Conservation (phyloP, 2,329 filamentous ascomycete genomes). For the Aureobasidium sp. region DNA sequence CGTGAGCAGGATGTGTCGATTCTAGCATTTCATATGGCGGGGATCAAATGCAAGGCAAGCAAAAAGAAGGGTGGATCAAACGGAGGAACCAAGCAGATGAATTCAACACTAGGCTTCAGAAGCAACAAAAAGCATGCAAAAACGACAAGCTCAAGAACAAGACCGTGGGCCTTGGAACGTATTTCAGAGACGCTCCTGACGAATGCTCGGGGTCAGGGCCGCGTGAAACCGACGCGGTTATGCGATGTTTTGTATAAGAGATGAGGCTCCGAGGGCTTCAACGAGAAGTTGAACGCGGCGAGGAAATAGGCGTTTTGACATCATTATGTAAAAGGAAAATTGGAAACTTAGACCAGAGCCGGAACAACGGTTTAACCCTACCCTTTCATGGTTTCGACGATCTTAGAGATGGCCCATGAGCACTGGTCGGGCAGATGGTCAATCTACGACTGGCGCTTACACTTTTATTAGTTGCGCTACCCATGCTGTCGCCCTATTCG, state of each 20-base stretch:
- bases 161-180: neutral
- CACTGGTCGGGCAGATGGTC: neutral
- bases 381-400: neutral
- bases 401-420: neutral
- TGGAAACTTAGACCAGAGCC: neutral
- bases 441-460: neutral
- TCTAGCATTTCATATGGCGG: neutral
- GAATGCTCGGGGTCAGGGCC: neutral
- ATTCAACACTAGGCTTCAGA: neutral
- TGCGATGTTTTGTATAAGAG: slow-evolving; percentile 12
- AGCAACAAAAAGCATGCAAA: neutral
- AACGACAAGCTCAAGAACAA: neutral
- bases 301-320: slow-evolving; percentile 14
- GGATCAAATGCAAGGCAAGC: neutral
- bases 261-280: neutral
- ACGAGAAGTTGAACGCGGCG: slow-evolving; percentile 12
- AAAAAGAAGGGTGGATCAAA: neutral
- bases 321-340: slow-evolving; percentile 15
- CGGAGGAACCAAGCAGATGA: neutral
- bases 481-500: neutral
- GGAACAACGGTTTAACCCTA: slow-evolving; percentile 1
- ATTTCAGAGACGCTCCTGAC: neutral
- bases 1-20: neutral
- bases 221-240: neutral
- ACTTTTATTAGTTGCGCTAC: neutral